Evolutionary conservation across 129 eudicot species (phyloP), one percentile per base, ranked within the genome.

Genomic region (Tagetes patula): DNA sequence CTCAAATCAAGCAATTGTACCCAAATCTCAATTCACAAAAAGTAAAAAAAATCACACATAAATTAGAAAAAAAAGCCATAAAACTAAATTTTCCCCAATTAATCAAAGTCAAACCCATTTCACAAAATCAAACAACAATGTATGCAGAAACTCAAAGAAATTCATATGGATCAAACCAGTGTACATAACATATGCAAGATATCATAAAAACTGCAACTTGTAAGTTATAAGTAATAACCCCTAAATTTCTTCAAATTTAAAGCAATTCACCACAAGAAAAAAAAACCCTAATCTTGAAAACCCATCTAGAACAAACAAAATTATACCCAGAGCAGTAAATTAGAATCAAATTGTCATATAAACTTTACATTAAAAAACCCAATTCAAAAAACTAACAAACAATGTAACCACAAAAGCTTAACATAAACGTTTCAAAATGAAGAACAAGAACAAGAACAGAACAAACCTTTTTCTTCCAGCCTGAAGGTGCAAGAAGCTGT

Each of bases 401-500:
- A 74, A 76, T 32, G 36, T 38, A 56, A 76, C 3, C 78, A 69
- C 13, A 62, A 73, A 31, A 54, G 37, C 62, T 75, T 75, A 52
- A 2, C 67, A 58, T 36, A 55, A 55, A 45, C 10, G 48, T 13
- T 11, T 39, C 1, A 65, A 56, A 34, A 0, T 69, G 42, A 49
- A 37, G 52, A 38, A 68, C 8, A 73, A 61, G 73, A 65, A 45
- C 70, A 74, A 77, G 42, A 76, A 72, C 0, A 20, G 27, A 20
- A 20, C 8, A 3, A 79, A 89, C 96, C 91, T 33, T 81, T 64
- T 89, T 89, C 49, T 79, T 77, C 96, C 96, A 84, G 30, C 89
- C 91, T 45, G 84, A 6, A 84, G 96, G 96, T 67, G 96, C 91
- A 68, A 87, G 87, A 55, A 89, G 91, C 75, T 89, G 91, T 85